phyloP scores from a whole-genome alignment of 2,329 filamentous ascomycete species.

The Pseudopyrenochaeta lycopersici region DNA sequence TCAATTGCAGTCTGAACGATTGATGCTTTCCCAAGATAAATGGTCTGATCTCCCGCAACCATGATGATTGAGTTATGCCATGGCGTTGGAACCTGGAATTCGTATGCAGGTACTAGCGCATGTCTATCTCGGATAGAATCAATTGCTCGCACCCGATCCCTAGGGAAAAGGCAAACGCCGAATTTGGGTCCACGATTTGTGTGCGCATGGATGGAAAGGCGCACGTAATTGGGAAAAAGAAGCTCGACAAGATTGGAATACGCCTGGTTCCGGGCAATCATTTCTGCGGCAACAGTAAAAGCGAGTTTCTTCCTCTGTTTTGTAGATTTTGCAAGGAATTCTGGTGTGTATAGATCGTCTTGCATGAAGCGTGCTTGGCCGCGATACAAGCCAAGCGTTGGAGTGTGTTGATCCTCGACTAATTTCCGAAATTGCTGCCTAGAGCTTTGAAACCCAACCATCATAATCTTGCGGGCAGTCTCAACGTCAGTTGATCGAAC shows the following conservation, averaged over 20 bases:
- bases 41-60: conserved; percentile 18
- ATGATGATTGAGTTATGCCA: conserved; percentile 52
- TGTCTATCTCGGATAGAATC: conserved; percentile 28
- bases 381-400: conserved; percentile 33
- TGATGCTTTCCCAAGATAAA: conserved; percentile 21
- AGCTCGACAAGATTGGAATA: conserved; percentile 57
- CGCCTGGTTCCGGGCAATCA: conserved; percentile 53
- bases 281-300: conserved; percentile 35
- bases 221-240: conserved; percentile 52
- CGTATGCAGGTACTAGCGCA: conserved; percentile 13
- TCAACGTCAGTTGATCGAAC: too few relatives aligned
- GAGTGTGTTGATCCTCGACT: conserved; percentile 19
- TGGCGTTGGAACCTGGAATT: conserved; percentile 46
- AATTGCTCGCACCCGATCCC: conserved; percentile 29
- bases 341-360: conserved; percentile 28
- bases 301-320: conserved; percentile 38
- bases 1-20: conserved; percentile 17
- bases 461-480: too few relatives aligned
- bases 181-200: conserved; percentile 51
- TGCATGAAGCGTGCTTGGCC: conserved; percentile 43
- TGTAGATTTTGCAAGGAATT: conserved; percentile 8
- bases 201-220: conserved; percentile 56
- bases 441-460: too few relatives aligned
- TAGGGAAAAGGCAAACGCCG: conserved; percentile 46
- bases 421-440: too few relatives aligned